phyloP scores from a whole-genome alignment of 108 stramenopile species.

The Pseudonitzschia pungens region DNA sequence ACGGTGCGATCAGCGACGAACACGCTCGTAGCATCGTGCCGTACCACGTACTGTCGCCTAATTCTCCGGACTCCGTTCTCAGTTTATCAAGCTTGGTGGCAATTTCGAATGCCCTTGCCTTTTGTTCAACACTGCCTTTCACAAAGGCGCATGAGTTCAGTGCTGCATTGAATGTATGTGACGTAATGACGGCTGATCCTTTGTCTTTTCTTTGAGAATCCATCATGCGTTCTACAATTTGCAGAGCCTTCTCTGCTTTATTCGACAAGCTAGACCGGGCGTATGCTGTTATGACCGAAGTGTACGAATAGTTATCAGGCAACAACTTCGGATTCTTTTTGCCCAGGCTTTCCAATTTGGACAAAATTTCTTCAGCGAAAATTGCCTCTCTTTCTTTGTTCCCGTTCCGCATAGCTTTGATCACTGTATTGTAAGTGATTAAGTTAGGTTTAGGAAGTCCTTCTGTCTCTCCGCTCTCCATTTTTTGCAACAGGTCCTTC shows the following conservation, averaged over 20 bases:
- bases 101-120: conserved; percentile 46
- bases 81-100: conserved; percentile 36
- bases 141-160: conserved; percentile 65
- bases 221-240: conserved; percentile 30
- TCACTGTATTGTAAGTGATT: conserved; percentile 37
- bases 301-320: conserved; percentile 35
- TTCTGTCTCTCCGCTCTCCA: conserved; percentile 41
- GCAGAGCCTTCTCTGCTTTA: conserved; percentile 37
- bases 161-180: conserved; percentile 55
- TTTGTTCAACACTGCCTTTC: conserved; percentile 43
- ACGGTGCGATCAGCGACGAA: conserved; percentile 38
- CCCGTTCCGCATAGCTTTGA: conserved; percentile 31
- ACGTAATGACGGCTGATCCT: conserved; percentile 34
- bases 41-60: conserved; percentile 58
- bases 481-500: conserved; percentile 37
- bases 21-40: conserved; percentile 61
- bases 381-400: conserved; percentile 11
- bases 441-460: conserved; percentile 24
- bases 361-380: conserved; percentile 27
- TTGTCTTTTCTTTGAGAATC: conserved; percentile 21
- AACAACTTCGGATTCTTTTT: conserved; percentile 10
- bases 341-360: conserved; percentile 13
- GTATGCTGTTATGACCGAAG: conserved; percentile 31
- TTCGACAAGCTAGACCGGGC: conserved; percentile 27
- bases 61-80: conserved; percentile 23